A percentile compares a stretch with the other conserved stretches of the same genome.
phyloP scores from a whole-genome alignment of 2,329 filamentous ascomycete species.

The Aureobasidium uvarum region DNA sequence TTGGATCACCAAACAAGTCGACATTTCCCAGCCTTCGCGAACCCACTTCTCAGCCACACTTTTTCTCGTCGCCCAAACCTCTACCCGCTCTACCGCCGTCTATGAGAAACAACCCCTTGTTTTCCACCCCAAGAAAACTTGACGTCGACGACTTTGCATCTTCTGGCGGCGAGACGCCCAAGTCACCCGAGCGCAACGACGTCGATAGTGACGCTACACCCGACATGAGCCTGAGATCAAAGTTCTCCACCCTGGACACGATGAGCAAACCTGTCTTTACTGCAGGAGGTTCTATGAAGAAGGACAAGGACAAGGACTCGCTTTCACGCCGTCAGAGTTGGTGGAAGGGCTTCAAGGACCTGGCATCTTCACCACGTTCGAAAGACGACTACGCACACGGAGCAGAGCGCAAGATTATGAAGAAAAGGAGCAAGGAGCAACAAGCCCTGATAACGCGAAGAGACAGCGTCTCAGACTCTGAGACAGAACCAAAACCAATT shows the following conservation, averaged over 20 bases:
- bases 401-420: conserved; percentile 26
- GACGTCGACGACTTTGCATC: conserved; percentile 42
- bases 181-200: conserved; percentile 45
- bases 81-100: conserved; percentile 41
- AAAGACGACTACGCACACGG: conserved; percentile 22
- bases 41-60: conserved; percentile 51
- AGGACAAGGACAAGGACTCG: conserved; percentile 22
- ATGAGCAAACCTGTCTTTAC: conserved; percentile 24
- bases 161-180: conserved; percentile 52
- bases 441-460: conserved; percentile 29
- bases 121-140: conserved; percentile 42
- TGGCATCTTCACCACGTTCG: conserved; percentile 14
- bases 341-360: conserved; percentile 18
- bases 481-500: conserved; percentile 1
- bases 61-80: conserved; percentile 46
- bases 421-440: conserved; percentile 16
- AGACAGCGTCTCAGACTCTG: conserved; percentile 38
- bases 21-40: conserved; percentile 49
- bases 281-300: conserved; percentile 12
- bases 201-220: conserved; percentile 45
- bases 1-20: conserved; percentile 52
- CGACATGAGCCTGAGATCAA: conserved; percentile 35
- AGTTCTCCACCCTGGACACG: conserved; percentile 30
- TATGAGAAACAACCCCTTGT: conserved; percentile 39
- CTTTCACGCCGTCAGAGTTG: conserved; percentile 13